Conservation (phyloP, 257 asterid genomes). For the Nicotiana otophora region DNA sequence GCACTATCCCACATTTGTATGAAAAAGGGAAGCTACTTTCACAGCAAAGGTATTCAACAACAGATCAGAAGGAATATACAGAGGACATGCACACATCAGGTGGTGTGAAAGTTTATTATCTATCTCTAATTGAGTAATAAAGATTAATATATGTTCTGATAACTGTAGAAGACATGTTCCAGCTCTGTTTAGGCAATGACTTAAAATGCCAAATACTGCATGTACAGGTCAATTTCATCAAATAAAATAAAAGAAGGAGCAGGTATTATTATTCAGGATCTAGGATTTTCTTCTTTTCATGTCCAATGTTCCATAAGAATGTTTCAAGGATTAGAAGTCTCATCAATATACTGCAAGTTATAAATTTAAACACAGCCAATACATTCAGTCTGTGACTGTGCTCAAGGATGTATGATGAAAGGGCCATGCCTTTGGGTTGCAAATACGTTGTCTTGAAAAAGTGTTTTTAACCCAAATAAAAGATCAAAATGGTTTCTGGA, state of each 20-base stretch:
- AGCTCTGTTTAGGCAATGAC: not conserved
- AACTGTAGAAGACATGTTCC: not conserved
- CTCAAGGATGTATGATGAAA: not conserved
- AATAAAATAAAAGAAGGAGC: not conserved
- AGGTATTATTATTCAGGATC: not conserved
- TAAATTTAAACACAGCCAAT: not conserved
- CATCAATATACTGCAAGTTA: not conserved
- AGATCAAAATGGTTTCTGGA: not conserved
- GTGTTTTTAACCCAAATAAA: not conserved
- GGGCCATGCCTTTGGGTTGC: not conserved
- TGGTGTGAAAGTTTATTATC: not conserved
- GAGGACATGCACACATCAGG: conserved; percentile 2
- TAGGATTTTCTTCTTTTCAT: not conserved
- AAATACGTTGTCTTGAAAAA: not conserved
- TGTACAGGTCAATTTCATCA: not conserved
- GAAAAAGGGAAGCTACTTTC: not conserved
- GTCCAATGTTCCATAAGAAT: not conserved
- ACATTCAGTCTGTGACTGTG: not conserved
- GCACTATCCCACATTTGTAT: not conserved
- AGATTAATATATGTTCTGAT: not conserved
- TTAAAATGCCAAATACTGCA: not conserved
- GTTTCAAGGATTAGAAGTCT: not conserved
- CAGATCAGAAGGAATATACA: not conserved
- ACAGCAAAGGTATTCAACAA: not conserved
- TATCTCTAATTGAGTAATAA: not conserved